These are phyloP conservation scores for Colletotrichum abscissum DNA, from an alignment of 2,329 filamentous ascomycete genomes.

Conservation along the genomic window DNA sequence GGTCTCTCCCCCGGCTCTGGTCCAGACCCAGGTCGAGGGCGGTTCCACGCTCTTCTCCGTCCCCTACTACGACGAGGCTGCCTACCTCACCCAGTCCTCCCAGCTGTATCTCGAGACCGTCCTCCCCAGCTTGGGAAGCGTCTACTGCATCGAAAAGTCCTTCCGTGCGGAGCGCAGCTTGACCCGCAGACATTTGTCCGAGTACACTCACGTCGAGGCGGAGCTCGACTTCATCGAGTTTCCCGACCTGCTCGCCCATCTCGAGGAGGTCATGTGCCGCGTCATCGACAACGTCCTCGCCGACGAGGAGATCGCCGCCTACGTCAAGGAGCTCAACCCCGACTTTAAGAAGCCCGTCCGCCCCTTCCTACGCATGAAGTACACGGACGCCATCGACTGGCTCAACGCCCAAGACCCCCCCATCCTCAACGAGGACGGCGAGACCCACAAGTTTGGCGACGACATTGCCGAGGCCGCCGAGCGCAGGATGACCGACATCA, in stretches of 20 bases:
- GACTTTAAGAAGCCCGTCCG: slow-evolving; percentile 83
- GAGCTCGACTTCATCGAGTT: slow-evolving; percentile 98
- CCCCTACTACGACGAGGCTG: slow-evolving; percentile 88
- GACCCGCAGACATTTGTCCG: slow-evolving; percentile 91
- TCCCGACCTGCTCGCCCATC: slow-evolving; percentile 84
- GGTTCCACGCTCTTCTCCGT: slow-evolving; percentile 92
- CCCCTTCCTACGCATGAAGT: slow-evolving; percentile 95
- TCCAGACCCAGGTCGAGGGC: slow-evolving; percentile 95
- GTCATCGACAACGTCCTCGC: slow-evolving; percentile 83
- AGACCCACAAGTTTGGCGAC: slow-evolving; percentile 92
- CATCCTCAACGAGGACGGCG: slow-evolving; percentile 92
- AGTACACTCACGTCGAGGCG: slow-evolving; percentile 97
- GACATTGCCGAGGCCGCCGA: slow-evolving; percentile 98
- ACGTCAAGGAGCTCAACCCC: slow-evolving; percentile 91
- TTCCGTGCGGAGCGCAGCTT: slow-evolving; percentile 98
- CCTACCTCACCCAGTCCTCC: slow-evolving; percentile 95
- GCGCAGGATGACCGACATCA: slow-evolving; percentile 95
- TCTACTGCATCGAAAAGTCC: slow-evolving; percentile 98
- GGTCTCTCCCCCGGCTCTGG: slow-evolving; percentile 89
- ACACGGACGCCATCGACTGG: slow-evolving; percentile 94
- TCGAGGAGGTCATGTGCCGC: slow-evolving; percentile 88
- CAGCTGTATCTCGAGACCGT: slow-evolving; percentile 98
- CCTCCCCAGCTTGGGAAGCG: slow-evolving; percentile 89
- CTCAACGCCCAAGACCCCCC: slow-evolving; percentile 81
- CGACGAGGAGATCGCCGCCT: slow-evolving; percentile 77